Conservation (phyloP, 2,329 filamentous ascomycete species). For the Ophiostoma australiae region DNA sequence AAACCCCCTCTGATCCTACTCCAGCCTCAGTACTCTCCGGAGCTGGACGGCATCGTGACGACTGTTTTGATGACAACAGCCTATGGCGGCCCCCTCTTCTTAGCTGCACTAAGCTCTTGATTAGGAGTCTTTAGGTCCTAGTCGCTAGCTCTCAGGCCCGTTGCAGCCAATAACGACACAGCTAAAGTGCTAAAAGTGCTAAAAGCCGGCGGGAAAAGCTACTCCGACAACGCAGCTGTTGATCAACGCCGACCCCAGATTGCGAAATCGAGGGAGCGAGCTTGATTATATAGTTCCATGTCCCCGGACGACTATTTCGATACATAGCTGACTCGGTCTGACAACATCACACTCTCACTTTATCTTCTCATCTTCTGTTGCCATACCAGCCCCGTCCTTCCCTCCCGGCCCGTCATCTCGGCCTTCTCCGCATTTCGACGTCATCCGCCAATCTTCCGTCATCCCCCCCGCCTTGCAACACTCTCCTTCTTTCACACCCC, state of each 20-base stretch:
- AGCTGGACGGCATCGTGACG: not conserved
- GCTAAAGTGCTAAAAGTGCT: constrained; percentile 1
- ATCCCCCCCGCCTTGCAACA: not conserved
- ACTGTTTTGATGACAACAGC: not conserved
- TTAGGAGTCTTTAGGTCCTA: not conserved
- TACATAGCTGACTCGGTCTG: not conserved
- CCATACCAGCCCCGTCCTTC: not conserved
- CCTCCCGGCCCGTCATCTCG: not conserved
- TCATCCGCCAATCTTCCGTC: not conserved
- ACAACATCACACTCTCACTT: not conserved
- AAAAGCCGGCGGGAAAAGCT: constrained; percentile 1
- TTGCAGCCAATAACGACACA: not conserved
- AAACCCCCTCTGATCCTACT: not conserved
- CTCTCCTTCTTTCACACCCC: not conserved
- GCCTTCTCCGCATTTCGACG: constrained; percentile 7
- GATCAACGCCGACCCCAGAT: constrained; percentile 2
- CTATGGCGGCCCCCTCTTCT: not conserved
- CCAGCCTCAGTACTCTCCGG: not conserved
- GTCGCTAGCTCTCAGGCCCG: not conserved
- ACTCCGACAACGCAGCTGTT: constrained; percentile 7
- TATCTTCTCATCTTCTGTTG: not conserved
- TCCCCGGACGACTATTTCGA: not conserved
- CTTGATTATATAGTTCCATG: not conserved
- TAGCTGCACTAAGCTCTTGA: not conserved
- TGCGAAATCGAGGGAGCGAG: not conserved